A percentile compares a stretch with the other conserved stretches of the same genome.
phyloP scores from a whole-genome alignment of 75 land plant species.

The Selaginella moellendorffii region DNA sequence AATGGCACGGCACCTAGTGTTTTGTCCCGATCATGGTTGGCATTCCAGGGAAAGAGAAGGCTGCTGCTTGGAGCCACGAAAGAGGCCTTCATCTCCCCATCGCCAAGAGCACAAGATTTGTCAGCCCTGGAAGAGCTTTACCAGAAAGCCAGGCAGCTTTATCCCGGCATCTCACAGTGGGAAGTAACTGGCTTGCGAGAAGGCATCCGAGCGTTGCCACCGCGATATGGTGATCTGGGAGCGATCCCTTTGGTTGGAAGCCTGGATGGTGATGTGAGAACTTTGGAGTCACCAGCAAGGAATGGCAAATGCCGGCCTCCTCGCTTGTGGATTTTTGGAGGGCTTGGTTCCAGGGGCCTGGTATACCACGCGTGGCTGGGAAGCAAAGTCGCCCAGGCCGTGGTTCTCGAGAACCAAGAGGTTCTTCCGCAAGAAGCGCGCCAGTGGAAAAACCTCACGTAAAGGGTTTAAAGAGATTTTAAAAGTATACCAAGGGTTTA shows the following conservation, averaged over 20 bases:
- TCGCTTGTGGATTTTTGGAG: slow-evolving; percentile 74
- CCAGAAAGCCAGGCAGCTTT: slow-evolving; percentile 47
- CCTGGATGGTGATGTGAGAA: slow-evolving; percentile 36
- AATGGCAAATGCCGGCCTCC: too few species aligned
- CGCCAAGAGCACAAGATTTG: slow-evolving; percentile 26
- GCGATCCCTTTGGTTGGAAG: slow-evolving; percentile 79
- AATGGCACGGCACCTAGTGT: slow-evolving; percentile 45
- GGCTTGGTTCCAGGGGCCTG: slow-evolving; percentile 90
- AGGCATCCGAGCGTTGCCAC: slow-evolving; percentile 96
- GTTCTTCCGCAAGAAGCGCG: slow-evolving; percentile 43
- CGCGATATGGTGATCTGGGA: slow-evolving; percentile 53
- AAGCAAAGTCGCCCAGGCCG: slow-evolving; percentile 65
- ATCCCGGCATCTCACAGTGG: slow-evolving; percentile 61
- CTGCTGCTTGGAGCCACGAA: slow-evolving; percentile 79
- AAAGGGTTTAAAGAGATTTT: too few species aligned
- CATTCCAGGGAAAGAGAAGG: slow-evolving; percentile 52
- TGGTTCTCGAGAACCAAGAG: slow-evolving; percentile 31
- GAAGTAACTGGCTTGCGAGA: slow-evolving; percentile 35
- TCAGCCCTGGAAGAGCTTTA: slow-evolving; percentile 44
- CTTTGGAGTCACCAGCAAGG: too few species aligned
- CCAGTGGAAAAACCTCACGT: neutral
- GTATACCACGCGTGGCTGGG: slow-evolving; percentile 93
- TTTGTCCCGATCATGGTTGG: slow-evolving; percentile 81
- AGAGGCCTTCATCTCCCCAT: slow-evolving; percentile 55
- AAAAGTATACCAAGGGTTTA: too few species aligned